phyloP scores from a whole-genome alignment of 495 filamentous ascomycete species.

The Daldinia concentrica region DNA sequence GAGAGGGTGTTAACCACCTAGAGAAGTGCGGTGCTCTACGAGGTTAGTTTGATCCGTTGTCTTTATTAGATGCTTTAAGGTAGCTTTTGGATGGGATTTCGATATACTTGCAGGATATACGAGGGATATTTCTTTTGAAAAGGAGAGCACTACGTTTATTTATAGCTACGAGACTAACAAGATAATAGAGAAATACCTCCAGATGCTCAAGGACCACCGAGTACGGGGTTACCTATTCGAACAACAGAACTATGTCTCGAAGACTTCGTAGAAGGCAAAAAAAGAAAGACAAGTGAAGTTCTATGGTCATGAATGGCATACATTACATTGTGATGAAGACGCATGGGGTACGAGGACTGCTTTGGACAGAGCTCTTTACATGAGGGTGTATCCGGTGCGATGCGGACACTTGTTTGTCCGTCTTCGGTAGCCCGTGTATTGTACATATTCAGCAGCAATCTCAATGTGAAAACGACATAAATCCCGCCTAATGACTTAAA shows the following conservation, averaged over 20 bases:
- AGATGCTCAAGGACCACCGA: constrained; percentile 83
- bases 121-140: neutral
- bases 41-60: constrained; percentile 68
- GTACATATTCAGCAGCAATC: neutral
- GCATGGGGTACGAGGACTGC: constrained; percentile 7
- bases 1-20: constrained; percentile 95
- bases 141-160: neutral
- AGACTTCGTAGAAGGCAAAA: constrained; percentile 48
- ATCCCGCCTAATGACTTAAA: neutral
- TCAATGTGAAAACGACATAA: constrained; percentile 4
- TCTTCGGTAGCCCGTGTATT: neutral
- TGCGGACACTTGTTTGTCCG: neutral
- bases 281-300: neutral
- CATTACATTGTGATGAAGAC: neutral
- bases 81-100: constrained; percentile 11
- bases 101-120: neutral
- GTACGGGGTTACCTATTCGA: constrained; percentile 89
- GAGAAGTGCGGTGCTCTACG: constrained; percentile 94
- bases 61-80: neutral
- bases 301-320: constrained; percentile 12
- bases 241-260: constrained; percentile 85
- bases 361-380: constrained; percentile 15
- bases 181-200: constrained; percentile 85
- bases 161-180: constrained; percentile 27
- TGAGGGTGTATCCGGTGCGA: neutral